Evolutionary conservation across 768 basidiomycete species (phyloP).

Genomic region (Xerocomus brunneocitrinus): DNA sequence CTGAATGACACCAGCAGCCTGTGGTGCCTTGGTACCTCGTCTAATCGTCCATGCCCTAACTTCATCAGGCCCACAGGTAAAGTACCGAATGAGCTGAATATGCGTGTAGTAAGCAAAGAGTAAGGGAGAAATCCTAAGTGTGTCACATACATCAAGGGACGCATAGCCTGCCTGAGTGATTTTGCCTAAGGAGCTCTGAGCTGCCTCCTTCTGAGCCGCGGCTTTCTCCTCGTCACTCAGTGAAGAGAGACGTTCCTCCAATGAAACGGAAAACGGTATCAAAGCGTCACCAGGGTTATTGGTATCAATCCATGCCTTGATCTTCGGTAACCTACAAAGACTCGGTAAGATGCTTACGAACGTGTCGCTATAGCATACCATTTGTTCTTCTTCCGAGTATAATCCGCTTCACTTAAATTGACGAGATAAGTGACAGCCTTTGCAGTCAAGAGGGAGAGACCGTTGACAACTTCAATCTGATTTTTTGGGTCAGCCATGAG

Average conservation of each 20-base stretch:
- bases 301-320: slow-evolving; percentile 96
- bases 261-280: slow-evolving; percentile 94
- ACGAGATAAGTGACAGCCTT: slow-evolving; percentile 98
- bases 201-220: slow-evolving; percentile 76
- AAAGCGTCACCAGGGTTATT: slow-evolving; percentile 94
- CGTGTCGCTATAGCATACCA: slow-evolving; percentile 47
- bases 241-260: slow-evolving; percentile 81
- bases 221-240: slow-evolving; percentile 64
- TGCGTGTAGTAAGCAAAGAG: background rate
- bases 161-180: slow-evolving; percentile 94
- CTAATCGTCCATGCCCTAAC: slow-evolving; percentile 98
- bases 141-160: slow-evolving; percentile 65
- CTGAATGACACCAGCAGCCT: slow-evolving; percentile 98
- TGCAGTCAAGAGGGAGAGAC: slow-evolving; percentile 86
- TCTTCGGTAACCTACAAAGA: slow-evolving; percentile 77
- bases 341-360: background rate
- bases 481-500: slow-evolving; percentile 9
- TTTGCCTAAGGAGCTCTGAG: slow-evolving; percentile 75
- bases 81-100: slow-evolving; percentile 85
- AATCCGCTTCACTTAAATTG: slow-evolving; percentile 94
- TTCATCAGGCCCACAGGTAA: slow-evolving; percentile 95
- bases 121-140: background rate
- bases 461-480: slow-evolving; percentile 88
- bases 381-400: slow-evolving; percentile 97
- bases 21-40: slow-evolving; percentile 89